These are phyloP conservation scores for Eremochloa ophiuroides DNA, from an alignment of 176 grass and related monocot genomes.

Conservation along the genomic window DNA sequence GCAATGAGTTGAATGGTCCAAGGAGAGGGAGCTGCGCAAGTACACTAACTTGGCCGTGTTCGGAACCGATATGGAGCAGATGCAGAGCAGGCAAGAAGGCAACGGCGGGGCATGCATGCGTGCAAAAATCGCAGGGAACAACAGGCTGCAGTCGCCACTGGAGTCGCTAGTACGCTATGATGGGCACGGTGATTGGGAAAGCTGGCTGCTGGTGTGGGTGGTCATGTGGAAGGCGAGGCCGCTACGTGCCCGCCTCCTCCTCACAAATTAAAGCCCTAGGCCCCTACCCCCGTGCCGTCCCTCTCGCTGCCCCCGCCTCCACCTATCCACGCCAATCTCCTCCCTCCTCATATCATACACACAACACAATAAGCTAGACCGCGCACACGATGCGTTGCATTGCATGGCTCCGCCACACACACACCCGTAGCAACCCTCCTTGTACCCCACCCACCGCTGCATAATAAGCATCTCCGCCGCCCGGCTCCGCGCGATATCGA, in stretches of 20 bases:
- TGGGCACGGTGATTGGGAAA: neutral
- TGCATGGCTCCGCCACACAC: slow-evolving; percentile 41
- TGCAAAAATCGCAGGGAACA: neutral
- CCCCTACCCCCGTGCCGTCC: slow-evolving; percentile 24
- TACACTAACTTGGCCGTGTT: neutral
- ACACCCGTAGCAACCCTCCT: neutral
- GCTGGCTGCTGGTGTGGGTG: neutral
- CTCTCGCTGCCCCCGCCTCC: slow-evolving; percentile 33
- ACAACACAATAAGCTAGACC: neutral
- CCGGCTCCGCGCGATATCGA: neutral
- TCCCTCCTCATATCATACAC: neutral
- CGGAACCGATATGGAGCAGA: neutral
- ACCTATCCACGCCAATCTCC: neutral
- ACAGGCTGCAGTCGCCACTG: neutral
- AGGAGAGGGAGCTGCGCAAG: neutral
- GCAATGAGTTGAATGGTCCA: neutral
- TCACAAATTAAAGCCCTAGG: slow-evolving; percentile 27
- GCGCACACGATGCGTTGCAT: neutral
- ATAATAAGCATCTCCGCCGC: slow-evolving; percentile 33
- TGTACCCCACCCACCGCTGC: neutral
- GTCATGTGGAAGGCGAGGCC: slow-evolving; percentile 46
- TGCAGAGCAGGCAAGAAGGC: neutral
- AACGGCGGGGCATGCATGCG: neutral
- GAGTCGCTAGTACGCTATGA: neutral
- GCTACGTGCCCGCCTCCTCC: slow-evolving; percentile 58